These are phyloP conservation scores for Pistacia vera DNA, from an alignment of 345 rosid genomes.

Conservation along the genomic window DNA sequence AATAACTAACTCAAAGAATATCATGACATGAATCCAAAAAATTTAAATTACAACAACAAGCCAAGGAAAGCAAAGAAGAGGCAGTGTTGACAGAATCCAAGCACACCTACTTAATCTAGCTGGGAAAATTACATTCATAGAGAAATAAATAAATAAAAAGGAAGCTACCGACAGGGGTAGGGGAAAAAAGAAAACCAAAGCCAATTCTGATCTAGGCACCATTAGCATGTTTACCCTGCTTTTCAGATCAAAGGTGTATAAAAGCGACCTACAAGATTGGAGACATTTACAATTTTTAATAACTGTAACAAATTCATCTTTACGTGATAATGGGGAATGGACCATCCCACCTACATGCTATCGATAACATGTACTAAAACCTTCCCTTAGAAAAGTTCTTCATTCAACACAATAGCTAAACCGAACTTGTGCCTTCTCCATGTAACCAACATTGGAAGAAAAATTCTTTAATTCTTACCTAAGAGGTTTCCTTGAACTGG, in stretches of 20 bases:
- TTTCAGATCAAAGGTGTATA: background rate
- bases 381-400: background rate
- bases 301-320: background rate
- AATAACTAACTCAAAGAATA: background rate
- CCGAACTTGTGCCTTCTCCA: background rate
- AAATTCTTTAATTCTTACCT: conserved; percentile 12
- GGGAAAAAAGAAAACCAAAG: background rate
- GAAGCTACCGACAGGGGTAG: background rate
- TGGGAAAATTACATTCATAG: background rate
- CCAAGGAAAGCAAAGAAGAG: background rate
- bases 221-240: background rate
- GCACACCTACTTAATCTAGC: no score
- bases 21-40: background rate
- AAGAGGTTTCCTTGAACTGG: background rate
- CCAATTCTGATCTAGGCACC: background rate
- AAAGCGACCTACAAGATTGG: no score
- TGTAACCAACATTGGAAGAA: background rate
- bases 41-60: background rate
- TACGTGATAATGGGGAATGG: background rate
- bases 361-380: background rate
- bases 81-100: background rate
- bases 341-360: background rate
- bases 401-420: background rate
- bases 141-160: background rate
- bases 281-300: background rate